These are phyloP conservation scores for Boletus hoseneyae DNA, from an alignment of 1,284 basidiomycete species.

Conservation along the genomic window DNA sequence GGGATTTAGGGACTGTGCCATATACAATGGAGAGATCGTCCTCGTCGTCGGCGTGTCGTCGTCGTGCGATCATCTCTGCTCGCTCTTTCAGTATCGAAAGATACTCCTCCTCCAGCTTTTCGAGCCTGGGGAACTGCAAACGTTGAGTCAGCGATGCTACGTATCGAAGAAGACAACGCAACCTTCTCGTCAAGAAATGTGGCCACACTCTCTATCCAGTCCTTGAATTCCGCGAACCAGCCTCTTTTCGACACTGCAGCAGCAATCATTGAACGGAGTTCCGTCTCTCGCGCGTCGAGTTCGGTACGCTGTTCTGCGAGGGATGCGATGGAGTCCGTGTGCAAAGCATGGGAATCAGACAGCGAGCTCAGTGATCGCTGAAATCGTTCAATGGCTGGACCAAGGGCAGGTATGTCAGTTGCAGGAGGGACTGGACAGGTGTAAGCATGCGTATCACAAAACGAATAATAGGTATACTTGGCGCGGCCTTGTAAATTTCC, in stretches of 20 bases:
- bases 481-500: slow-evolving; percentile 67
- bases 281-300: slow-evolving; percentile 72
- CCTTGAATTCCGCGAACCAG: slow-evolving; percentile 84
- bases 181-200: slow-evolving; percentile 93
- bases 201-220: slow-evolving; percentile 87
- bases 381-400: slow-evolving; percentile 54
- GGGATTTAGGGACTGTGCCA: slow-evolving; percentile 46
- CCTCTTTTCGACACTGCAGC: slow-evolving; percentile 79
- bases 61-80: slow-evolving; percentile 60
- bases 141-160: slow-evolving; percentile 6
- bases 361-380: slow-evolving; percentile 64
- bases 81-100: slow-evolving; percentile 74
- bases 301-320: slow-evolving; percentile 67
- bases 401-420: slow-evolving; percentile 57
- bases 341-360: slow-evolving; percentile 65
- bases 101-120: slow-evolving; percentile 83
- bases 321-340: slow-evolving; percentile 58
- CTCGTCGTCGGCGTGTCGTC: slow-evolving; percentile 70
- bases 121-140: slow-evolving; percentile 75
- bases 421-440: slow-evolving; percentile 53
- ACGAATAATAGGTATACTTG: slow-evolving; percentile 51
- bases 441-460: slow-evolving; percentile 14
- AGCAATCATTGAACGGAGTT: slow-evolving; percentile 77
- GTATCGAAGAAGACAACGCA: slow-evolving; percentile 2
- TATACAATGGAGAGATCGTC: slow-evolving; percentile 81